phyloP scores from a whole-genome alignment of 176 grass and related monocot genomes.

The Eragrostis nindensis region DNA sequence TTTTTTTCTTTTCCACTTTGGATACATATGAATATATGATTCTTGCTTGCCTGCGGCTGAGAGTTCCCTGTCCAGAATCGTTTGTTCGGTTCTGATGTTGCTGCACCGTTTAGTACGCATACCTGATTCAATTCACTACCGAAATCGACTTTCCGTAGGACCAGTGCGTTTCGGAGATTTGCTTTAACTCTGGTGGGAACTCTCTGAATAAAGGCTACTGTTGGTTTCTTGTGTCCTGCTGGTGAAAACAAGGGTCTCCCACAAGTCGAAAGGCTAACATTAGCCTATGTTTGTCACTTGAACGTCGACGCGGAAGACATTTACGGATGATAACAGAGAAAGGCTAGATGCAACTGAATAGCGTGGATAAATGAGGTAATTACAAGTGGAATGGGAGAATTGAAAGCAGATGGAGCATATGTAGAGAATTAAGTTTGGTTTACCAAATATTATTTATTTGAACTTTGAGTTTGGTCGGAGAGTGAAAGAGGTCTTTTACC shows the following conservation, averaged over 20 bases:
- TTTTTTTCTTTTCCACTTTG: neutral
- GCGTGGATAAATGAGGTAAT: no score
- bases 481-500: no score
- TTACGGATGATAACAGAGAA: no score
- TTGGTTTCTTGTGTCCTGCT: neutral
- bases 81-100: neutral
- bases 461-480: no score
- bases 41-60: neutral
- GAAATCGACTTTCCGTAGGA: neutral
- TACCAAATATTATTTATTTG: no score
- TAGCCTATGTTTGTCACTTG: no score
- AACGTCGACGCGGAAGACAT: no score
- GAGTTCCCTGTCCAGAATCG: neutral
- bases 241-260: neutral
- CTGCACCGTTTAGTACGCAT: neutral
- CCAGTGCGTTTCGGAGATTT: neutral
- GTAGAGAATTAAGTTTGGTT: no score
- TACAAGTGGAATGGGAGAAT: no score
- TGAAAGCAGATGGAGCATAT: no score
- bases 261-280: neutral
- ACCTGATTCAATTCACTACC: neutral
- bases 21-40: neutral
- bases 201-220: neutral
- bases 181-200: neutral
- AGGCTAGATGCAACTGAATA: no score